Base-by-base conservation (phyloP, 352 stramenopile species). In the Globisporangium orthogonon region DNA sequence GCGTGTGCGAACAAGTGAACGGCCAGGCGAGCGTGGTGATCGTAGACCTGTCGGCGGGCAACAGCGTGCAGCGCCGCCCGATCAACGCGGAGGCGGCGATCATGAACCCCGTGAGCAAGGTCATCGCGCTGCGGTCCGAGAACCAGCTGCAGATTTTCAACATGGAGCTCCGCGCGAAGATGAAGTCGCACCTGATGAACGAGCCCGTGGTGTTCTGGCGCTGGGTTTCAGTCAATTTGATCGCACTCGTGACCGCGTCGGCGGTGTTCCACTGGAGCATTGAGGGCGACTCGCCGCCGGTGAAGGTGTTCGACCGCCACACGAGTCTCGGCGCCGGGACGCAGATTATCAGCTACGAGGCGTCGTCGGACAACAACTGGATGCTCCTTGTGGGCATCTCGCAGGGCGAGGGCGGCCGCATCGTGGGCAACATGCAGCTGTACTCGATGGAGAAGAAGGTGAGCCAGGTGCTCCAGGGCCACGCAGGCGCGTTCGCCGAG, bases 271-370 rank as follows among this genome's bases (percentile, higher is more conserved):
- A 99, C 71, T 99, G 97, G 98, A 93, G 83, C 41, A 92, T 98
- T 48, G 96, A 99, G 57, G 87, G 86, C 48, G 84, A 93, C 63
- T 83, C 79, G 17, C 63, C 93, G 37, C 97, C 97, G 7, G 71
- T 75, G 17, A 99, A 99, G 83, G 74, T 99, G 18, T 99, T 99
- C 73, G 97, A 99, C 74, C 94, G 97, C 53, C 96, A 99, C 69
- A 78, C 87, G 14, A 98, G 84, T 54, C 72, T 99, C 15, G 84
- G 85, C 37, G 66, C 89, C 1, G 96, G 95, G 56, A 98, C 89
- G 46, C 97, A 99, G 73, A 98, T 99, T 66, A 99, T 99, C 79
- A 99, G 98, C 72, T 99, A 99, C 80, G 86, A 98, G 62, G 97
- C 98, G 30, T 98, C 92, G 58, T 79, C 80, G 4, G 97, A 99